A percentile compares a stretch with the other conserved stretches of the same genome.
phyloP scores from a whole-genome alignment of 2,329 filamentous ascomycete genomes.

The Monascus ruber region DNA sequence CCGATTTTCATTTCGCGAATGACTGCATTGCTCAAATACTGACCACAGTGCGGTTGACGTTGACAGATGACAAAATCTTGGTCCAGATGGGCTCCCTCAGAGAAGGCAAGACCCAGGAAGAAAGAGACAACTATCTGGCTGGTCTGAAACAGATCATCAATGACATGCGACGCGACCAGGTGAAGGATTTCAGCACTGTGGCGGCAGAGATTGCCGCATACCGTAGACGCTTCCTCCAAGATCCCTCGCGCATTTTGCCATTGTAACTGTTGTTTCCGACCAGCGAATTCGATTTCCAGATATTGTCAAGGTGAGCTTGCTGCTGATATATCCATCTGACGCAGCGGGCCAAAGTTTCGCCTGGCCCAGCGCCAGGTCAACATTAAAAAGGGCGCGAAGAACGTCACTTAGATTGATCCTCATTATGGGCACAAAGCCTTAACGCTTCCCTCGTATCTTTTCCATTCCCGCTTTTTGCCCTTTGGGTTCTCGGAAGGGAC shows the following conservation, averaged over 20 bases:
- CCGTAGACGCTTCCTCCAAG: conserved; percentile 39
- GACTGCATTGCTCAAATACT: conserved; percentile 23
- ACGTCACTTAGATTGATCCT: too few relatives aligned
- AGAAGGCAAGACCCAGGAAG: conserved; percentile 35
- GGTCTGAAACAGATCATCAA: conserved; percentile 40
- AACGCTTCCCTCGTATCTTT: too few relatives aligned
- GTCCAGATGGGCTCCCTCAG: conserved; percentile 37
- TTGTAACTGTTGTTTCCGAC: conserved; percentile 24
- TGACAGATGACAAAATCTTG: conserved; percentile 40
- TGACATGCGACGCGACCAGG: conserved; percentile 37
- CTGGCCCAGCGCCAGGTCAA: too few relatives aligned
- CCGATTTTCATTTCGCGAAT: too few relatives aligned
- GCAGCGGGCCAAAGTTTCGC: neutral
- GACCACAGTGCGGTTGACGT: conserved; percentile 29
- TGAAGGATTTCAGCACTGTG: conserved; percentile 40
- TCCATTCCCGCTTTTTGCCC: too few relatives aligned
- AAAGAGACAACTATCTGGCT: conserved; percentile 32
- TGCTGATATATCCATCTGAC: neutral
- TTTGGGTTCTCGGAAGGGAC: too few relatives aligned
- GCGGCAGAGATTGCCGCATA: conserved; percentile 39
- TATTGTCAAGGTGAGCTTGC: conserved; percentile 10
- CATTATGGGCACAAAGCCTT: too few relatives aligned
- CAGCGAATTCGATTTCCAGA: conserved; percentile 2
- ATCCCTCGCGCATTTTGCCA: conserved; percentile 34
- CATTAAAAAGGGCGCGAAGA: too few relatives aligned